Percentiles rank a stretch among this genome's conserved stretches.
Conservation (phyloP, 139 green algal genomes). For the Tetradesmus obliquus region DNA sequence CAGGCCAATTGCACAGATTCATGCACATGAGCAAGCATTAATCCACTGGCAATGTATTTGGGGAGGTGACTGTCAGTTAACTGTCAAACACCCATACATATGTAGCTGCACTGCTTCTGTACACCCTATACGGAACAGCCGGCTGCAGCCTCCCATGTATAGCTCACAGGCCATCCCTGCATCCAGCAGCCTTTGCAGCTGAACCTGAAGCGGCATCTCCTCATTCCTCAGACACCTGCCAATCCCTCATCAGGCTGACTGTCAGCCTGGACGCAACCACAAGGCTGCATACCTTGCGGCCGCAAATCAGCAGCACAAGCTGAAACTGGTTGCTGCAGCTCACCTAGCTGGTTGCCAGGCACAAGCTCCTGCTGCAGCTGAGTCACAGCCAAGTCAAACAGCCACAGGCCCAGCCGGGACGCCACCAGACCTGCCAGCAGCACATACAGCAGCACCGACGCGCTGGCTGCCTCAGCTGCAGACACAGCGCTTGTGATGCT, state of each 20-base stretch:
- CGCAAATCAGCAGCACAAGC: background rate
- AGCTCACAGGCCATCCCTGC: too few relatives aligned
- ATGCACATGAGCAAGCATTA: background rate
- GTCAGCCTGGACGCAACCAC: too few relatives aligned
- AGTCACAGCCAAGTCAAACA: slow-evolving; percentile 83
- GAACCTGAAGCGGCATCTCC: too few relatives aligned
- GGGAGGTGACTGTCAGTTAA: background rate
- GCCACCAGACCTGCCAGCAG: slow-evolving; percentile 76
- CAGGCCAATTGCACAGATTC: background rate
- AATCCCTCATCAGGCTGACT: too few relatives aligned
- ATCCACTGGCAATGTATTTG: background rate
- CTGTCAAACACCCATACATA: too few relatives aligned
- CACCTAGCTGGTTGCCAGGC: slow-evolving; percentile 58
- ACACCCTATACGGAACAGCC: too few relatives aligned
- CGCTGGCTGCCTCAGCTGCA: background rate
- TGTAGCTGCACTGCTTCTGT: too few relatives aligned
- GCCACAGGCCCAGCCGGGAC: slow-evolving; percentile 84
- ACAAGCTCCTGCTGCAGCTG: slow-evolving; percentile 87
- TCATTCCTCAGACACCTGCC: too few relatives aligned
- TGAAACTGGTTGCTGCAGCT: background rate
- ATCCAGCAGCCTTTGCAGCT: too few relatives aligned
- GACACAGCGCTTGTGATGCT: background rate
- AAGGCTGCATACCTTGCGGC: too few relatives aligned
- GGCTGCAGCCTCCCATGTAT: too few relatives aligned
- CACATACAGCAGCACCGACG: slow-evolving; percentile 46